These are phyloP conservation scores for Helicocarpus griseus DNA, from an alignment of 2,329 filamentous ascomycete genomes.

Conservation along the genomic window DNA sequence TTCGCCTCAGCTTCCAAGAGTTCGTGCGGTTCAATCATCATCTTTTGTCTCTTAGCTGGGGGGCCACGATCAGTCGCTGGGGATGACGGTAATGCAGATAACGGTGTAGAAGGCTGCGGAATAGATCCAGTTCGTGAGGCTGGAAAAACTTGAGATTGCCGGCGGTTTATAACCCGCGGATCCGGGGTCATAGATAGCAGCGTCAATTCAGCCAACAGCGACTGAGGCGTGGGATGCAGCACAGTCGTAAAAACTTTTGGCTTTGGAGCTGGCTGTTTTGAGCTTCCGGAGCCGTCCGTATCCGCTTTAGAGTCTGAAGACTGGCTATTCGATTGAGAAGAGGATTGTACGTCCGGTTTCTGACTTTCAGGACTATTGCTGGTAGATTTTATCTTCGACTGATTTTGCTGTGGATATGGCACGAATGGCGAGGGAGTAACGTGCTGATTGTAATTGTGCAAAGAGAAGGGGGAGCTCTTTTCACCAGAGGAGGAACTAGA, in stretches of 20 bases:
- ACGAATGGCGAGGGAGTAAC: slow-evolving; percentile 82
- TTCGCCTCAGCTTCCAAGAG: slow-evolving; percentile 67
- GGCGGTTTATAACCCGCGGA: slow-evolving; percentile 40
- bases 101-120: slow-evolving; percentile 56
- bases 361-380: background rate
- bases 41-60: slow-evolving; percentile 61
- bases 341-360: background rate
- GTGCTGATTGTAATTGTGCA: slow-evolving; percentile 86
- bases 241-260: slow-evolving; percentile 67
- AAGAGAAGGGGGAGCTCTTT: slow-evolving; percentile 63
- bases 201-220: slow-evolving; percentile 63
- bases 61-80: slow-evolving; percentile 45
- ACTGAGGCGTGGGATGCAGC: slow-evolving; percentile 72
- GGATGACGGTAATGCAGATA: slow-evolving; percentile 50
- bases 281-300: slow-evolving; percentile 35
- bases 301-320: slow-evolving; percentile 39
- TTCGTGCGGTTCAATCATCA: slow-evolving; percentile 66
- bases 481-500: slow-evolving; percentile 48
- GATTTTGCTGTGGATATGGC: slow-evolving; percentile 53
- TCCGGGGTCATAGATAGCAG: slow-evolving; percentile 65
- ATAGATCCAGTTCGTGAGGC: slow-evolving; percentile 33
- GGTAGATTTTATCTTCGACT: slow-evolving; percentile 35
- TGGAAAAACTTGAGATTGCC: slow-evolving; percentile 34
- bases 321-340: slow-evolving; percentile 16
- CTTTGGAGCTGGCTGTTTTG: slow-evolving; percentile 39